These are phyloP conservation scores for Fraxinus floribunda DNA, from an alignment of 305 asterid genomes.

Conservation along the genomic window DNA sequence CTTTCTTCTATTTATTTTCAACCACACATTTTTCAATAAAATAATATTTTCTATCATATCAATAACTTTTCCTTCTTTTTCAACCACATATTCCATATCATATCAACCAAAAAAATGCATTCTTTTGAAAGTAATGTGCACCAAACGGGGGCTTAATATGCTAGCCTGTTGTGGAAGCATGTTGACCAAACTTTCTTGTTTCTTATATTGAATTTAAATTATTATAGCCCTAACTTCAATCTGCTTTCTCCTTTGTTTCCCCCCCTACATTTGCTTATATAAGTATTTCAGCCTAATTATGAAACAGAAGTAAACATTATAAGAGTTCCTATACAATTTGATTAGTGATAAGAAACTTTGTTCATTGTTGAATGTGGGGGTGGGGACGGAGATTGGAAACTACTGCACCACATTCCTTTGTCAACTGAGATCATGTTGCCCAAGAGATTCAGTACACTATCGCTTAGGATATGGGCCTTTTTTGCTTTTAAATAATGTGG, in stretches of 20 bases:
- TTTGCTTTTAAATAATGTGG: neutral
- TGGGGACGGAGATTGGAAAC: neutral
- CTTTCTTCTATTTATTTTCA: no score
- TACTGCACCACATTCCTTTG: slow-evolving; percentile 10
- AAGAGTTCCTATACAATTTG: neutral
- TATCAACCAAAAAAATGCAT: no score
- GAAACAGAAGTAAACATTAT: neutral
- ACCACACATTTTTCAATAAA: no score
- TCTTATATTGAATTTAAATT: neutral
- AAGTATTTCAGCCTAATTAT: neutral
- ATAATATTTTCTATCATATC: no score
- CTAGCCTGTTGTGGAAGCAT: neutral
- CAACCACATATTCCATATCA: no score
- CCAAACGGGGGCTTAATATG: neutral
- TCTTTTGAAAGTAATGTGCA: no score
- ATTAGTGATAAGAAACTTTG: slow-evolving; percentile 12
- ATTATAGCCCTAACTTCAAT: neutral
- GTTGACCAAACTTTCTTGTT: neutral
- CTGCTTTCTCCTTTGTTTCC: neutral
- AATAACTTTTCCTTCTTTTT: no score
- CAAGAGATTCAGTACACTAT: neutral
- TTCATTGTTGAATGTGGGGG: slow-evolving; percentile 19
- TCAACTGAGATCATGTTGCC: slow-evolving; percentile 19
- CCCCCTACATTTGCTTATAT: neutral
- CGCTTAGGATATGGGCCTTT: neutral